Conservation (phyloP, 1,139 yeast genomes). For the Suhomyces atakaporum region DNA sequence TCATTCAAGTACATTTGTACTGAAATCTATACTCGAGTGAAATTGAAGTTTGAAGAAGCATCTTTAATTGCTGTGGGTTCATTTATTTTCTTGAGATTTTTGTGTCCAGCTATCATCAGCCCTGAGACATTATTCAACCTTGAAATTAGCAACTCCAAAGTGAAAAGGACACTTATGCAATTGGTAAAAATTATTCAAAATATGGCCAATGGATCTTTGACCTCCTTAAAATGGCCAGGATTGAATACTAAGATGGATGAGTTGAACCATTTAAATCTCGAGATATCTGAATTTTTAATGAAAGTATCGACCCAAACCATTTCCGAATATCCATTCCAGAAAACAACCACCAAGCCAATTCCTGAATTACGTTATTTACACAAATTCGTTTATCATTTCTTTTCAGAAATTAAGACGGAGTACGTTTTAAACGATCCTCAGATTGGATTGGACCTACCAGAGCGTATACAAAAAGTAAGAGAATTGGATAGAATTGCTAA, state of each 20-base stretch:
- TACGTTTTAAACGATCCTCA: constrained; percentile 31
- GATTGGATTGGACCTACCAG: constrained; percentile 24
- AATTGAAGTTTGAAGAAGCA: constrained; percentile 66
- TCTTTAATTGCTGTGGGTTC: constrained; percentile 81
- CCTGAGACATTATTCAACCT: constrained; percentile 69
- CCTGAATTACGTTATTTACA: constrained; percentile 64
- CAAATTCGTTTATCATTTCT: constrained; percentile 63
- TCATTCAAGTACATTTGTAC: constrained; percentile 77
- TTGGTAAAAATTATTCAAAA: constrained; percentile 85
- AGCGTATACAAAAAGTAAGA: constrained; percentile 28
- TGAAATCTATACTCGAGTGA: constrained; percentile 66
- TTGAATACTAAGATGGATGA: constrained; percentile 44
- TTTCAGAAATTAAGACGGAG: constrained; percentile 51
- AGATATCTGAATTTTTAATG: constrained; percentile 50
- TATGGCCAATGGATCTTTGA: constrained; percentile 77
- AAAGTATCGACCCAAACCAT: constrained; percentile 16
- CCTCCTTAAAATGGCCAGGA: constrained; percentile 62
- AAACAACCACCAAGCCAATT: constrained; percentile 28
- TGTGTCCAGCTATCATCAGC: constrained; percentile 90
- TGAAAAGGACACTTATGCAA: constrained; percentile 74
- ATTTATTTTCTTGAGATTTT: constrained; percentile 77
- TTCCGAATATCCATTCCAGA: constrained; percentile 33
- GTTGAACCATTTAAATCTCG: constrained; percentile 44
- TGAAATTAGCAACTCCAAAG: constrained; percentile 45
- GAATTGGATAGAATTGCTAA: constrained; percentile 33